Evolutionary conservation across 495 filamentous ascomycete species (phyloP), one percentile per base, ranked within the genome.

Genomic region (Daldinia decipiens): DNA sequence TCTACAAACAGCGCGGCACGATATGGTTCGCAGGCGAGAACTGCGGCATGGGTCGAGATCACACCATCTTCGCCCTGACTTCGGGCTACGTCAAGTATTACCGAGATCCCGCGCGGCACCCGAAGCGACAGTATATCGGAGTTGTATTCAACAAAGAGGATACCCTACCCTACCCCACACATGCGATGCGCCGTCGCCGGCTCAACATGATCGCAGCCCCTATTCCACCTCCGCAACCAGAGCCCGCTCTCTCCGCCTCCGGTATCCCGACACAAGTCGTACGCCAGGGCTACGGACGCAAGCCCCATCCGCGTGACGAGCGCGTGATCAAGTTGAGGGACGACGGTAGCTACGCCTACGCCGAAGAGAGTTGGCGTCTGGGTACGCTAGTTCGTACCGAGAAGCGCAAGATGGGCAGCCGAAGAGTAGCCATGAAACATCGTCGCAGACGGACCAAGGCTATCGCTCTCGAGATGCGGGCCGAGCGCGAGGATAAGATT

Each of bases 61-160:
- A 97, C 84, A 98, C 95, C 32, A 97, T 99, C 82, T 97, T 91
- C 79, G 92, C 95, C 39, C 87, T 87, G 34, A 83, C 90, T 36
- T 82, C 90, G 12, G 95, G 95, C 47, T 98, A 94, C 80, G 95
- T 99, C 52, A 92, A 93, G 68, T 99, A 97, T 84, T 99, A 99
- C 83, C 88, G 89, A 62, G 94, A 98, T 72, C 94, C 93, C 1
- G 74, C 83, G 55, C 84, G 81, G 32, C 92, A 97, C 76, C 90
- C 93, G 1, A 91, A 91, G 52, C 87, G 93, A 51, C 89, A 93
- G 77, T 98, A 91, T 80, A 99, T 99, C 77, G 95, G 95, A 52
- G 88, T 99, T 55, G 90, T 90, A 15, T 92, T 97, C 80, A 86
- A 92, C 76, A 90, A 91, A 75, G 82, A 90, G 0, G 84, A 91